A percentile compares a stretch with the other conserved stretches of the same genome.
Evolutionary conservation across 441 rosid genomes (phyloP).

Genomic region (Macaranga tanarius): DNA sequence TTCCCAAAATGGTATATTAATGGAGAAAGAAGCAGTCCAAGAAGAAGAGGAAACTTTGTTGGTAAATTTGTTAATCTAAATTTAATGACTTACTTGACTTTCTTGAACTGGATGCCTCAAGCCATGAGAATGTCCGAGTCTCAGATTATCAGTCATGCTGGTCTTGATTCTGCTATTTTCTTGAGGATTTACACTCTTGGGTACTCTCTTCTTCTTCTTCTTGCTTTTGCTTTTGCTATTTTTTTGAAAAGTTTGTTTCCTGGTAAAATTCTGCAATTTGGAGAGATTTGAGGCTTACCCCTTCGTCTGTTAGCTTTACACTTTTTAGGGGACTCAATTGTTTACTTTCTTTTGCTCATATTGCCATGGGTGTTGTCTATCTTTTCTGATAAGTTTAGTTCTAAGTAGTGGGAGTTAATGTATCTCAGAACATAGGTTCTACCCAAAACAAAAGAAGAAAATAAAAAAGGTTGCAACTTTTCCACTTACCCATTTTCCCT

Average conservation of each 20-base stretch:
- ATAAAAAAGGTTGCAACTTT: not conserved
- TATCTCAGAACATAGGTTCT: not conserved
- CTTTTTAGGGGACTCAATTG: too few relatives aligned
- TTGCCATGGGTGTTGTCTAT: too few relatives aligned
- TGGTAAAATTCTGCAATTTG: not conserved
- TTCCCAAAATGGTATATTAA: conserved; percentile 83
- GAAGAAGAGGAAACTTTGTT: conserved; percentile 52
- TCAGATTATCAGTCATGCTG: conserved; percentile 83
- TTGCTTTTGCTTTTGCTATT: not conserved
- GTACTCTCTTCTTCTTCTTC: conserved; percentile 33
- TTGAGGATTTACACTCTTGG: conserved; percentile 91
- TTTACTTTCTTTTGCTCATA: too few relatives aligned
- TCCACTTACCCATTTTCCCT: not conserved
- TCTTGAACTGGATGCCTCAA: conserved; percentile 99
- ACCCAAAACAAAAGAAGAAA: not conserved
- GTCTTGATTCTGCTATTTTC: conserved; percentile 93
- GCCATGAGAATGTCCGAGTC: conserved; percentile 82
- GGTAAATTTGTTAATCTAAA: conserved; percentile 84
- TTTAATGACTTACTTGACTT: conserved; percentile 65
- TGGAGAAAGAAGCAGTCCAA: conserved; percentile 69
- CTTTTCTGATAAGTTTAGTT: not conserved
- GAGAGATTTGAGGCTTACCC: not conserved
- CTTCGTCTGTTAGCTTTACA: too few relatives aligned
- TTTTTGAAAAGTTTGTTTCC: not conserved
- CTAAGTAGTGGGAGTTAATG: not conserved